phyloP scores from a whole-genome alignment of 2,329 filamentous ascomycete species.

The Fusarium anthophilum region DNA sequence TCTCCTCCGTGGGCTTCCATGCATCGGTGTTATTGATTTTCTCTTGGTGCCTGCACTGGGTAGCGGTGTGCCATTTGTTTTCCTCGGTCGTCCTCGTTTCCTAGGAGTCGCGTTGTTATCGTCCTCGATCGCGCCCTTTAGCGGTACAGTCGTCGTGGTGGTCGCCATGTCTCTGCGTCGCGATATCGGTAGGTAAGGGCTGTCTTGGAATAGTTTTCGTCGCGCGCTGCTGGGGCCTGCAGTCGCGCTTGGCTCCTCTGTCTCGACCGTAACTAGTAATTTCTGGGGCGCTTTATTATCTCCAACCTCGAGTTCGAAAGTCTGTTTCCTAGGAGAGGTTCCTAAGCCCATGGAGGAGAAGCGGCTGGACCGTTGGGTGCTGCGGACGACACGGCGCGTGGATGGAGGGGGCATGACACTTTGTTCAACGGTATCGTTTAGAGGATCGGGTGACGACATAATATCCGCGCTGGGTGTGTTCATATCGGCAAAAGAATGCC shows the following conservation, averaged over 20 bases:
- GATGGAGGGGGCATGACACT: constrained; percentile 49
- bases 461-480: constrained; percentile 53
- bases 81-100: constrained; percentile 58
- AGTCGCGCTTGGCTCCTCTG: constrained; percentile 52
- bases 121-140: constrained; percentile 54
- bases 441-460: constrained; percentile 62
- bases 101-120: constrained; percentile 52
- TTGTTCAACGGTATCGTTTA: constrained; percentile 52
- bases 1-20: constrained; percentile 48
- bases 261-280: constrained; percentile 65
- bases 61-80: constrained; percentile 62
- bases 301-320: constrained; percentile 66
- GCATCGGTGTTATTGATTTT: constrained; percentile 57
- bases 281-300: constrained; percentile 60
- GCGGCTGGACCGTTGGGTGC: constrained; percentile 54
- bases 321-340: constrained; percentile 64
- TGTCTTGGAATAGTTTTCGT: constrained; percentile 56
- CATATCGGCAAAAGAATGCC: constrained; percentile 49
- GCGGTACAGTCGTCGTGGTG: constrained; percentile 59
- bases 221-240: constrained; percentile 47
- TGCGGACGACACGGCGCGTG: constrained; percentile 56
- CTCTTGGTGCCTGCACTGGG: constrained; percentile 55
- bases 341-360: constrained; percentile 48
- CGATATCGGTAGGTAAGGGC: constrained; percentile 49
- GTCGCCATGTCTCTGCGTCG: constrained; percentile 53